Percentiles rank a stretch among this genome's conserved stretches.
phyloP scores from a whole-genome alignment of 164 flowering plant species.

The Santalum album region DNA sequence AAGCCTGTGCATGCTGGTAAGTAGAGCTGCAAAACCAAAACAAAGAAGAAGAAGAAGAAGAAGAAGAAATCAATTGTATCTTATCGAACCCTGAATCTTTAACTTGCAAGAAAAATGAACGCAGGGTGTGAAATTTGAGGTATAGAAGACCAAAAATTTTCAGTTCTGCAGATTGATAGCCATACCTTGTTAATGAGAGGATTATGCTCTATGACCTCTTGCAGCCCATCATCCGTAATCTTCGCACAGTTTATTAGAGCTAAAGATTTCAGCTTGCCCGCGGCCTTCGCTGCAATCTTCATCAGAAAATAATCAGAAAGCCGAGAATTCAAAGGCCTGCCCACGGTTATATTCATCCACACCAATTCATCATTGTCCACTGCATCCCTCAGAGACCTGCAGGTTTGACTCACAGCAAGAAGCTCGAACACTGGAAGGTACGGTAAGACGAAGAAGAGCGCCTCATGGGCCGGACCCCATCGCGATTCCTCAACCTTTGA shows the following conservation, averaged over 20 bases:
- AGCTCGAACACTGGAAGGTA: conserved; percentile 59
- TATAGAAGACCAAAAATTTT: too few relatives aligned
- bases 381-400: conserved; percentile 47
- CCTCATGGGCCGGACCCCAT: conserved; percentile 44
- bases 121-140: too few relatives aligned
- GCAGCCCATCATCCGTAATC: conserved; percentile 65
- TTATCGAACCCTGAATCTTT: neutral
- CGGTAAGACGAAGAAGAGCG: conserved; percentile 44
- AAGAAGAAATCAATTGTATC: neutral
- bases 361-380: conserved; percentile 37
- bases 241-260: conserved; percentile 37
- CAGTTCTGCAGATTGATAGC: too few relatives aligned
- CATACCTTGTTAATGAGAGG: conserved; percentile 59
- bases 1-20: conserved; percentile 59
- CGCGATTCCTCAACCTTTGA: too few relatives aligned
- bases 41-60: too few relatives aligned
- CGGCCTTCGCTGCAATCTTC: conserved; percentile 41
- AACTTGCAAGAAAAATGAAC: too few relatives aligned
- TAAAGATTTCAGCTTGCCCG: conserved; percentile 48
- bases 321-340: conserved; percentile 37
- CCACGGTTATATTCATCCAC: conserved; percentile 54
- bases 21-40: conserved; percentile 38
- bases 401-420: conserved; percentile 38
- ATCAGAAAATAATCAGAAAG: conserved; percentile 35
- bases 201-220: conserved; percentile 30